Evolutionary conservation across 768 basidiomycete species (phyloP).

Genomic region (Suillus tomentosus): DNA sequence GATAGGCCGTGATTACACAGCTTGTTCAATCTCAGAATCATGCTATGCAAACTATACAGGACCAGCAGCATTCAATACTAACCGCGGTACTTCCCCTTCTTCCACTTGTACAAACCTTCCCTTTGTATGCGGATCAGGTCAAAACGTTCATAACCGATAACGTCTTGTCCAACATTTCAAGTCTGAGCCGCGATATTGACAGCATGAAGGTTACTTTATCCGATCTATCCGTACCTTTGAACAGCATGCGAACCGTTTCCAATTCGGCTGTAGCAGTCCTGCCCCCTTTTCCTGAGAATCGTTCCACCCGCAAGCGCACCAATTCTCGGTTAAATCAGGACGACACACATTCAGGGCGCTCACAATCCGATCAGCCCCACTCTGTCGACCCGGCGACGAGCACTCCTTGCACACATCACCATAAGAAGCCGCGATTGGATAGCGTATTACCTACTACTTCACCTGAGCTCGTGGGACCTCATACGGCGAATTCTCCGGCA

Average conservation of each 20-base stretch:
- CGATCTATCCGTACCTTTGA: not conserved
- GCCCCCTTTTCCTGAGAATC: not conserved
- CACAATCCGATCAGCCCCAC: not conserved
- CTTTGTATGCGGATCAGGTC: conserved; percentile 48
- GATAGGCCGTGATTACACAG: conserved; percentile 24
- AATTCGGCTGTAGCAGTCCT: too few species aligned
- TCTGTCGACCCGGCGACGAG: not conserved
- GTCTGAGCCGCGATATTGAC: conserved; percentile 20
- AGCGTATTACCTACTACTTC: not conserved
- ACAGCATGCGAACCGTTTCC: not conserved
- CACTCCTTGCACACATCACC: not conserved
- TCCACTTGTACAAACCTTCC: conserved; percentile 60
- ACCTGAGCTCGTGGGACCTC: not conserved
- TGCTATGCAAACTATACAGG: conserved; percentile 46
- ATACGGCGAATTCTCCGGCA: not conserved
- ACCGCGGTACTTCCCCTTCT: conserved; percentile 58
- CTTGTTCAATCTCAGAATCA: conserved; percentile 55
- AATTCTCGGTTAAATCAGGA: conserved; percentile 1
- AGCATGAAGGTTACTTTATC: conserved; percentile 14
- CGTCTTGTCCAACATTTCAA: conserved; percentile 21
- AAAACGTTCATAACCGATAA: conserved; percentile 21
- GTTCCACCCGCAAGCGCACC: not conserved
- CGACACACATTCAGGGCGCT: not conserved
- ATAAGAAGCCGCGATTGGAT: conserved; percentile 6
- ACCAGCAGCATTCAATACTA: conserved; percentile 60